These are phyloP conservation scores for Moesziomyces globuligerus DNA, from an alignment of 1,284 basidiomycete species.

Conservation along the genomic window DNA sequence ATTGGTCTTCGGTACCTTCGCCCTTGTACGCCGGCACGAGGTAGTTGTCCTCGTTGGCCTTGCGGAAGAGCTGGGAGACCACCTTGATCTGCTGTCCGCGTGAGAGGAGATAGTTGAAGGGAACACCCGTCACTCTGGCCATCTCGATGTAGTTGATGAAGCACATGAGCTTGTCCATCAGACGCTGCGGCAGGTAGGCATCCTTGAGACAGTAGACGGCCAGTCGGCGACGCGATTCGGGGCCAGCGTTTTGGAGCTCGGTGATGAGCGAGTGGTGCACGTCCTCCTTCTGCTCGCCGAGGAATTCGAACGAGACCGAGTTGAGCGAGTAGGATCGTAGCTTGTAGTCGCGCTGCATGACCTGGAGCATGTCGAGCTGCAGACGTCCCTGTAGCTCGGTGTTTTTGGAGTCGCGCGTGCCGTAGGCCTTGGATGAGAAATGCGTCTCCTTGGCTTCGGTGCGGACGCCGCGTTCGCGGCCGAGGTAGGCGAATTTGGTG, in stretches of 20 bases:
- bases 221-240: constrained; percentile 64
- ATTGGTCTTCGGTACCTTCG: constrained; percentile 66
- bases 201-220: constrained; percentile 67
- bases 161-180: constrained; percentile 68
- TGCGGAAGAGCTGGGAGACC: constrained; percentile 66
- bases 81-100: constrained; percentile 68
- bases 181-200: constrained; percentile 66
- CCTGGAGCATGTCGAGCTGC: constrained; percentile 67
- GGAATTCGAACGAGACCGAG: constrained; percentile 66
- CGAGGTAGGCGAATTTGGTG: constrained; percentile 62
- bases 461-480: constrained; percentile 59
- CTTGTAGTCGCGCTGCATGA: constrained; percentile 68
- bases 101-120: constrained; percentile 67
- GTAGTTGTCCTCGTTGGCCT: constrained; percentile 65
- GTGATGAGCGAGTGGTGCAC: constrained; percentile 67
- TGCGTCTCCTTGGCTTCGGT: constrained; percentile 67
- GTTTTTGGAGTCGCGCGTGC: constrained; percentile 65
- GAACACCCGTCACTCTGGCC: constrained; percentile 66
- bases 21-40: constrained; percentile 65
- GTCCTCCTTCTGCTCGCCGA: constrained; percentile 67
- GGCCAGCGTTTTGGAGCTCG: constrained; percentile 65
- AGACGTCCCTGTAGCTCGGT: constrained; percentile 66
- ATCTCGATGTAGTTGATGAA: constrained; percentile 68
- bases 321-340: constrained; percentile 66
- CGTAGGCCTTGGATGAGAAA: constrained; percentile 67